These are phyloP conservation scores for Straminergon stramineum DNA, from an alignment of 225 moss, liverwort and hornwort genomes.

Conservation along the genomic window DNA sequence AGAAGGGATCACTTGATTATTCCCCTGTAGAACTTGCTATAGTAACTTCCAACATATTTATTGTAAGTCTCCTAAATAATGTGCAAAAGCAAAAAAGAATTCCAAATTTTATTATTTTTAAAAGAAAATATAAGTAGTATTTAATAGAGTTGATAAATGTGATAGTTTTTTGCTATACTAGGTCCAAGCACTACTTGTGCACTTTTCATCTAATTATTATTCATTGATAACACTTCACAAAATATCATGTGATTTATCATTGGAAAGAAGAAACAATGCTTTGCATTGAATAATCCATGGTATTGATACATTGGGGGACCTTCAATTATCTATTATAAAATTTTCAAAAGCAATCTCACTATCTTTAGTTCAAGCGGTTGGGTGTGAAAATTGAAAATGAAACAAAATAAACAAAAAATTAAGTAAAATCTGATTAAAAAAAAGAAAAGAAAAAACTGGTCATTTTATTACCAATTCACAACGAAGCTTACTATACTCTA, in stretches of 20 bases:
- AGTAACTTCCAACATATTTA: background rate
- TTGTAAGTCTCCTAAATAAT: background rate
- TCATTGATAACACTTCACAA: fast-evolving
- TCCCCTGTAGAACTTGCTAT: fast-evolving
- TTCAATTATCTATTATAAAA: no score
- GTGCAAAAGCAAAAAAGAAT: background rate
- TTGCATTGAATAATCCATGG: background rate
- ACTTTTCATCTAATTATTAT: background rate
- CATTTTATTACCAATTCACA: background rate
- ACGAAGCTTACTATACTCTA: background rate
- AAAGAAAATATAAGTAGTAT: background rate
- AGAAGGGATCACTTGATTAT: background rate
- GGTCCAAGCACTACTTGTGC: background rate
- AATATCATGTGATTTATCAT: background rate
- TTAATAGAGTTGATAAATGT: background rate
- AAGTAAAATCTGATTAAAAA: no score
- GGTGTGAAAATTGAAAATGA: background rate
- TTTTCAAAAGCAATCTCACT: background rate
- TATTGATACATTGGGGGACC: no score
- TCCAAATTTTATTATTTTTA: background rate
- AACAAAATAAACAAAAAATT: background rate
- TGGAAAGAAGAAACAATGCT: background rate
- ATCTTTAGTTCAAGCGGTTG: background rate
- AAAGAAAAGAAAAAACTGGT: background rate
- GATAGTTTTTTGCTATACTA: fast-evolving